Evolutionary conservation across 2,329 filamentous ascomycete species (phyloP).

Genomic region (Aschersonia sp.): DNA sequence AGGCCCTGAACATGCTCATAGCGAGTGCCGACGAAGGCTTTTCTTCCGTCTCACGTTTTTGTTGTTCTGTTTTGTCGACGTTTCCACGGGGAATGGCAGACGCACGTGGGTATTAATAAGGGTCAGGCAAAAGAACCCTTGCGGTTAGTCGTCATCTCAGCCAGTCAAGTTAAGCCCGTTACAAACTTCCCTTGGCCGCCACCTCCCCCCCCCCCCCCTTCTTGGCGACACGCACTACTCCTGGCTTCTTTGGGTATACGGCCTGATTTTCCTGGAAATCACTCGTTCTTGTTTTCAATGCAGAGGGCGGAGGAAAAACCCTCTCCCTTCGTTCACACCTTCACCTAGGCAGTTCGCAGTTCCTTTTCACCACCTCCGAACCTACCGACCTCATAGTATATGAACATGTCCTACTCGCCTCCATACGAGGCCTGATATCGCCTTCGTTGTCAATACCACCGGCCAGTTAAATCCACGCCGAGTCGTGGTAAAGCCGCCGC

Average conservation of each 20-base stretch:
- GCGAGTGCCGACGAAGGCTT: not conserved
- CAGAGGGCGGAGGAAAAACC: no score
- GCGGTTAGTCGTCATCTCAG: not conserved
- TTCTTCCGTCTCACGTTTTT: not conserved
- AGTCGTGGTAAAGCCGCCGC: not conserved
- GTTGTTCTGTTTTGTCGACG: not conserved
- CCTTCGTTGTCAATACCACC: not conserved
- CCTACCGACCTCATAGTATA: not conserved
- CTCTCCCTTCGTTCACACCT: no score
- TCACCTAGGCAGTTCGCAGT: no score
- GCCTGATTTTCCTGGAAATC: no score
- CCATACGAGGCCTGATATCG: not conserved
- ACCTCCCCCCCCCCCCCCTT: not conserved
- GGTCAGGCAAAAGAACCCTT: constrained; percentile 5
- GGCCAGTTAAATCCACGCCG: not conserved
- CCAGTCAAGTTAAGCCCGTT: not conserved
- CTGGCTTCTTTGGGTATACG: not conserved
- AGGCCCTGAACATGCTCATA: no score
- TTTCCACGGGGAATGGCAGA: not conserved
- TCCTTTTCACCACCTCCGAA: not conserved
- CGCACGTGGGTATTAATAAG: not conserved
- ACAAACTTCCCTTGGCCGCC: not conserved
- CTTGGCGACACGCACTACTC: not conserved
- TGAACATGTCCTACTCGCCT: not conserved
- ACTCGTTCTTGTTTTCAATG: not conserved